Base-by-base conservation (phyloP, 2,329 filamentous ascomycete species). In the Aureobasidium sp. region DNA sequence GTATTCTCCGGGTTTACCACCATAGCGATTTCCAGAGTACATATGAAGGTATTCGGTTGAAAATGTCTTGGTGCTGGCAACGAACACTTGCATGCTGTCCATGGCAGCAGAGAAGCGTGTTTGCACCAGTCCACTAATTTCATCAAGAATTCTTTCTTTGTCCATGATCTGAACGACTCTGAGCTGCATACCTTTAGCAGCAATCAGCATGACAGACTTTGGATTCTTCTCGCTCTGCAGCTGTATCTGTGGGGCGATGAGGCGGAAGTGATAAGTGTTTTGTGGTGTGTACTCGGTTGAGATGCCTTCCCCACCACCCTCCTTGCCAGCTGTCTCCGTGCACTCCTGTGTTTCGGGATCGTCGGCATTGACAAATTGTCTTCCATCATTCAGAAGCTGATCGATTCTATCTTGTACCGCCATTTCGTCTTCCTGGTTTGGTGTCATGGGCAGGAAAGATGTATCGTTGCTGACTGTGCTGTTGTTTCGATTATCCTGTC, bases 121-220 rank as follows among this genome's bases (percentile, higher is more conserved):
- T 73, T 99, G 95, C 1, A 99, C 93, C 50, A 99, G 82, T 60
- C 94, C 95, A 70, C 91, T 96, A 69, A 99, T 92, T 68, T 90
- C 88, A 72, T 99, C 94, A 52, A 87, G 92, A 62, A 97, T 85
- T 64, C 94, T 85, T 69, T 92, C 88, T 75, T 96, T 97, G 76
- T 99, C 94, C 89, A 97, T 96, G 69, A 99, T 93, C 67, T 97
- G 93, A 24, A 99, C 85, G 12, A 99, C 89, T 77, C 97, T 97
- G 62, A 97, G 84, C 74, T 97, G 92, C 92, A 99, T 99, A 59
- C 92, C 91, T 75, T 97, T 97, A 32, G 92, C 92, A 3, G 93
- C 94, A 51, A 97, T 87, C n/a, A 99, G 81, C 5, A 97, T 89
- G n/a, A 95, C 94, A 63, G 96, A 89, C 74, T 96, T 96, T 65